Evolutionary conservation across 164 flowering plant genomes (phyloP), one percentile per base, ranked within the genome.

Genomic region (Magnolia kwangsiensis): DNA sequence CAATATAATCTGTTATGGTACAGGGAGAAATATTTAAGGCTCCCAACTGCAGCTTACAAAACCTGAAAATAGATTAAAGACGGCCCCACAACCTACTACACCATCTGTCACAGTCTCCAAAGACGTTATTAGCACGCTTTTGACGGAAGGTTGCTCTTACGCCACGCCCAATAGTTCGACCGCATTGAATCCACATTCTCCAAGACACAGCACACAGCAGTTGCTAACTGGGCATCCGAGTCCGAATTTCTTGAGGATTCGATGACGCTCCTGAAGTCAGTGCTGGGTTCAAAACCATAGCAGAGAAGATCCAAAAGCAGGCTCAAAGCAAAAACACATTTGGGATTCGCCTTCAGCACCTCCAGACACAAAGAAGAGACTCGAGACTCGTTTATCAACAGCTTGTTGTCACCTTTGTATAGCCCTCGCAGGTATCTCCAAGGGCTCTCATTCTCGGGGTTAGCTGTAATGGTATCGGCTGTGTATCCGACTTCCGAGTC

Each of bases 391-490:
- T 78, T 80, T 19, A 86, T 72, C 76, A 85, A 86, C 20, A 87
- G 81, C 68, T 77, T 73, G 11, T 74, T 74, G 50, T 90, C 90
- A n/a, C 82, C 90, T 66, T 89, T 88, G 86, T 85, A 93, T 49
- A 96, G 90, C 55, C 98, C 99, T 58, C 89, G 81, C 50, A 96
- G 93, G 86, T 94, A 96, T 82, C 97, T 88, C 98, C 98, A 94
- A 18, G 99, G 91, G 71, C 99, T 94, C 81, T 96, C 99, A 61
- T 96, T 96, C 31, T 86, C 92, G 8, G 99, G 98, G 45, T 87
- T 84, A 59, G 85, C 77, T 79, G 77, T 55, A 81, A 96, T 94
- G 81, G 98, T 94, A 59, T 90, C 81, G 18, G 84, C 70, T 7
- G 94, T 79, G 79, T 90, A 93, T 19, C 51, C 75, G 59, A 91